Conservation (phyloP, 257 asterid species). For the Jacaranda mimosifolia region DNA sequence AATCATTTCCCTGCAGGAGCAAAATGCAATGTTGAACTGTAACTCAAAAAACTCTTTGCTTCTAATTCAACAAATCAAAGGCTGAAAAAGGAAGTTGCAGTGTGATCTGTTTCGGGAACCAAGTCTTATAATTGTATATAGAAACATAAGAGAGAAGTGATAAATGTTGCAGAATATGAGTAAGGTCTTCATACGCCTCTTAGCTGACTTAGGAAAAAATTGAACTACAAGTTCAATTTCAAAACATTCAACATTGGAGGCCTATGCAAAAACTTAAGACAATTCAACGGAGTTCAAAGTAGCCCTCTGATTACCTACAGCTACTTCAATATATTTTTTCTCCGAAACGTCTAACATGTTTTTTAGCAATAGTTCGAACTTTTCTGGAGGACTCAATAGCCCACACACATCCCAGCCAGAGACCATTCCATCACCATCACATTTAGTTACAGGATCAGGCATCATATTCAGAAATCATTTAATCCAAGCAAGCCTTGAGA, state of each 20-base stretch:
- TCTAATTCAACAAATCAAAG: not conserved
- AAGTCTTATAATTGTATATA: not conserved
- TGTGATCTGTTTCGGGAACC: not conserved
- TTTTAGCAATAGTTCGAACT: not conserved
- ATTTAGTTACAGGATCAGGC: conserved; percentile 1
- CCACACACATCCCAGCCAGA: conserved; percentile 18
- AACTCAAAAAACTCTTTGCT: not conserved
- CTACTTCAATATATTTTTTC: not conserved
- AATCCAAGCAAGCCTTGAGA: not conserved
- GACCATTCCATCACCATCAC: conserved; percentile 1
- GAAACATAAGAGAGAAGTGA: conserved; percentile 5
- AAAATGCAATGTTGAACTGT: conserved; percentile 27
- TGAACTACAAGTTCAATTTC: conserved; percentile 30
- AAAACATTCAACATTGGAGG: not conserved
- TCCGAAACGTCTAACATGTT: not conserved
- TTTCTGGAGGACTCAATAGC: conserved; percentile 6
- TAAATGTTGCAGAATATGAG: not conserved
- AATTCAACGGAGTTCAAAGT: conserved; percentile 20
- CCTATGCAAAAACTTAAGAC: not conserved
- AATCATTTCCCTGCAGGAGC: conserved; percentile 87
- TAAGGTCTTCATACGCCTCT: conserved; percentile 3
- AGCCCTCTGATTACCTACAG: not conserved
- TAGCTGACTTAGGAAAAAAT: conserved; percentile 9
- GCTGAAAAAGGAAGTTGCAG: conserved; percentile 17
- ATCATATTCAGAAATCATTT: conserved; percentile 6